Evolutionary conservation across 495 filamentous ascomycete genomes (phyloP).

Genomic region (Daldinia decipiens): DNA sequence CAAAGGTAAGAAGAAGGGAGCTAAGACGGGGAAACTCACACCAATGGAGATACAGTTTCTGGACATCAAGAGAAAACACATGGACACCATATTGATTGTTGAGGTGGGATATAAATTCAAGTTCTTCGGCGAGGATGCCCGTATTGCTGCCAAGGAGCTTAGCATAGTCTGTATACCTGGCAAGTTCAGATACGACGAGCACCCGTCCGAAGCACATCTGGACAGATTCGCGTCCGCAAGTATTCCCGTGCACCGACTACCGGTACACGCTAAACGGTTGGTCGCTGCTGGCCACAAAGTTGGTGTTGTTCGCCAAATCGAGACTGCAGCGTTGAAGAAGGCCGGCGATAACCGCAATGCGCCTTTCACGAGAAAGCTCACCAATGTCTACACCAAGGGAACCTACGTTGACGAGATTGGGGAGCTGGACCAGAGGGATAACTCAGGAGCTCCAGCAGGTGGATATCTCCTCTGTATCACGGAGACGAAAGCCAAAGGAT

Average conservation of each 20-base stretch:
- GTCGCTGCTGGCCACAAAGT: conserved; percentile 95
- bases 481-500: conserved; percentile 84
- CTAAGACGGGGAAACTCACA: conserved; percentile 87
- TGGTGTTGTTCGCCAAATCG: conserved; percentile 93
- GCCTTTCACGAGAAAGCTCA: conserved; percentile 91
- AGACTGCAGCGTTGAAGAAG: conserved; percentile 97
- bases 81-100: conserved; percentile 87
- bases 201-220: conserved; percentile 92
- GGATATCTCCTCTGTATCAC: conserved; percentile 95
- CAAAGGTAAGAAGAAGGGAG: conserved; percentile 69
- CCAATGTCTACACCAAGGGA: conserved; percentile 97
- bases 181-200: conserved; percentile 94
- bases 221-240: conserved; percentile 95
- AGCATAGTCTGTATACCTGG: conserved; percentile 97
- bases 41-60: conserved; percentile 94
- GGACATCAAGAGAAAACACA: conserved; percentile 90
- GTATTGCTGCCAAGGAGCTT: conserved; percentile 87
- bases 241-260: conserved; percentile 90
- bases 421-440: conserved; percentile 67
- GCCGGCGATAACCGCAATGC: conserved; percentile 94
- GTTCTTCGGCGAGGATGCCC: conserved; percentile 97
- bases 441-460: conserved; percentile 73
- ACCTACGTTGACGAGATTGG: conserved; percentile 97
- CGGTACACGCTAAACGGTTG: conserved; percentile 94
- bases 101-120: conserved; percentile 98